Evolutionary conservation across 129 eudicot species (phyloP), one percentile per base, ranked within the genome.

Genomic region (Helianthus tuberosus): DNA sequence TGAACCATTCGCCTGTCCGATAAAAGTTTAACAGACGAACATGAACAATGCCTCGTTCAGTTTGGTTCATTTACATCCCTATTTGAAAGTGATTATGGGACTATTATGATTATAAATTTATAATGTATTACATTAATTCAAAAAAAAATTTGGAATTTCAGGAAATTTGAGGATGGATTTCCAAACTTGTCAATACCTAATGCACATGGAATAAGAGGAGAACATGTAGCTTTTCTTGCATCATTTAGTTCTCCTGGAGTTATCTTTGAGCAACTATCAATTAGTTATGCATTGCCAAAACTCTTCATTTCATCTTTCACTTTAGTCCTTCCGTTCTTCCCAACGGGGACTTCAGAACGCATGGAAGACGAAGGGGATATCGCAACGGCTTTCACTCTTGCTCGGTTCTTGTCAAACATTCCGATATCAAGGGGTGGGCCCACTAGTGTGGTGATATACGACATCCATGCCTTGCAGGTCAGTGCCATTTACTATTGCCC

Each of bases 301-400:
- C 87, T 94, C 65, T 94, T 94, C 72, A 91, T 87, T 73, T 85
- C 97, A 29, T 94, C 99, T 9, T 91, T 94, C 86, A 94, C 99
- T 4, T 93, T 94, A 50, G 96, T 94, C 65, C 97, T 94, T 73
- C 99, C 99, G 5, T 94, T 94, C 83, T 94, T 94, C 74, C 99
- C 99, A 1, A 94, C 99, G 3, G 99, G 97, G 36, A 94, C 99
- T 49, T 94, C 91, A 59, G 99, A 94, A 62, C 90, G 99, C 12
- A 94, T 94, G 97, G 99, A 94, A 77, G 99, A 90, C 23, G 99
- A 94, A 84, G 99, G 99, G 35, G 99, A 94, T 82, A 84, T 94
- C 51, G 99, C 99, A 63, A 94, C 99, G 11, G 99, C 99, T 46
- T 91, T 94, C 73, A 90, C 99, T 27, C 97, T 94, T 57, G 99